Evolutionary conservation across 2,329 filamentous ascomycete species (phyloP).

Genomic region (Phialophora tarda): DNA sequence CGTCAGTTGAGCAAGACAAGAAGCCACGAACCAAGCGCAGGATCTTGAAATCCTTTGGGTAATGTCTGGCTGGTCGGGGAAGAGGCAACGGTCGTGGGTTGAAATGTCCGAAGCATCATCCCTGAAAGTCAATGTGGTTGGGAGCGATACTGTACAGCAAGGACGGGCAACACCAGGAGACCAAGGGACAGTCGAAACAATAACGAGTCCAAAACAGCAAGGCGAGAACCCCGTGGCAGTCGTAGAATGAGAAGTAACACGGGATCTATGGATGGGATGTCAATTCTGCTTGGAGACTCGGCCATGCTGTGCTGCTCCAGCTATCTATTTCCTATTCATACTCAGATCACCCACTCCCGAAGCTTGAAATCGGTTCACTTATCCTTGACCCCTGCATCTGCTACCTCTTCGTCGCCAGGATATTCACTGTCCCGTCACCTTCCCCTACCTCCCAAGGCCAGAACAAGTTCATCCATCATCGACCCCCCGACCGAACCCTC

Average conservation of each 20-base stretch:
- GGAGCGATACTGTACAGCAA: background rate
- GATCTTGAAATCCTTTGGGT: background rate
- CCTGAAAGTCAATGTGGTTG: background rate
- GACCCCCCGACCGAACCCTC: background rate
- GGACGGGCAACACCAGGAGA: background rate
- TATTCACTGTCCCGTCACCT: conserved; percentile 6
- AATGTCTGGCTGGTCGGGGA: background rate
- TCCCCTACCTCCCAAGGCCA: background rate
- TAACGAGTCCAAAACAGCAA: background rate
- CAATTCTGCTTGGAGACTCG: background rate
- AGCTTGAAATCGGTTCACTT: background rate
- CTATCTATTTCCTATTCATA: background rate
- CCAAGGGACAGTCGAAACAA: background rate
- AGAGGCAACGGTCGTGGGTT: background rate
- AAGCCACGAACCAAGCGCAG: background rate
- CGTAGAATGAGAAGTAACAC: background rate
- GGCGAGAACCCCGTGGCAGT: background rate
- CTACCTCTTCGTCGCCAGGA: background rate
- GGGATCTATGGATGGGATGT: background rate
- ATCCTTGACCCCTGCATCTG: background rate
- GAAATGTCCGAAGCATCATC: background rate
- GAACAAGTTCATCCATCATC: background rate
- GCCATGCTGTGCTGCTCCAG: background rate
- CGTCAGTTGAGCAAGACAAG: background rate
- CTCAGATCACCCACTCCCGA: background rate